These are phyloP conservation scores for Herpetomonas samuelpessoai DNA, from an alignment of 208 protist species.

Conservation along the genomic window DNA sequence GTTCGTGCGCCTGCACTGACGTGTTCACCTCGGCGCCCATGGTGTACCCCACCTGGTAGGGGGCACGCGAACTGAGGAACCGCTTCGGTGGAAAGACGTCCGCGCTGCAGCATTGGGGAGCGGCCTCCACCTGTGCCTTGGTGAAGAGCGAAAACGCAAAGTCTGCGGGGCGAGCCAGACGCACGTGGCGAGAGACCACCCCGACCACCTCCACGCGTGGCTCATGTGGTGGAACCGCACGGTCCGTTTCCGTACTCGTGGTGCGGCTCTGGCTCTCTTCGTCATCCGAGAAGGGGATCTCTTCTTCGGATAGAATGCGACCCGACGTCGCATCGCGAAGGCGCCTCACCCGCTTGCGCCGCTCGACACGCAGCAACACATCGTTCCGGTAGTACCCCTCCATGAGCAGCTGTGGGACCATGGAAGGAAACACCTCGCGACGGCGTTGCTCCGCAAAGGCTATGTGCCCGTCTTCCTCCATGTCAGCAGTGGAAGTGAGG, in stretches of 20 bases:
- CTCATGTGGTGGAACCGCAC: not conserved
- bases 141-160: constrained; percentile 63
- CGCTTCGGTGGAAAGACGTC: constrained; percentile 64
- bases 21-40: constrained; percentile 43
- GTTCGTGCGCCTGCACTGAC: constrained; percentile 13
- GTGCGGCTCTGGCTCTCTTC: not conserved
- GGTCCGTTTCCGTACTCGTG: not conserved
- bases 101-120: constrained; percentile 35
- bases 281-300: constrained; percentile 8
- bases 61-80: constrained; percentile 39
- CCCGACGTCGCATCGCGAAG: constrained; percentile 46
- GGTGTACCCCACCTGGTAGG: constrained; percentile 50
- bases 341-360: constrained; percentile 36
- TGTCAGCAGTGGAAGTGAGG: not conserved
- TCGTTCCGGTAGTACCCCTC: constrained; percentile 78
- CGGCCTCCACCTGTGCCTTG: constrained; percentile 17
- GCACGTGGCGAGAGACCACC: constrained; percentile 73
- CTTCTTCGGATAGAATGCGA: constrained; percentile 40
- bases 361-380: constrained; percentile 53
- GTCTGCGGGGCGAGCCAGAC: constrained; percentile 68
- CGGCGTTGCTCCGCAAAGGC: constrained; percentile 9
- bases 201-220: constrained; percentile 50
- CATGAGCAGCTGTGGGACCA: constrained; percentile 65
- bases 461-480: not conserved
- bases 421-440: constrained; percentile 66